Evolutionary conservation across 768 basidiomycete genomes (phyloP).

Genomic region (Collybia sp.): DNA sequence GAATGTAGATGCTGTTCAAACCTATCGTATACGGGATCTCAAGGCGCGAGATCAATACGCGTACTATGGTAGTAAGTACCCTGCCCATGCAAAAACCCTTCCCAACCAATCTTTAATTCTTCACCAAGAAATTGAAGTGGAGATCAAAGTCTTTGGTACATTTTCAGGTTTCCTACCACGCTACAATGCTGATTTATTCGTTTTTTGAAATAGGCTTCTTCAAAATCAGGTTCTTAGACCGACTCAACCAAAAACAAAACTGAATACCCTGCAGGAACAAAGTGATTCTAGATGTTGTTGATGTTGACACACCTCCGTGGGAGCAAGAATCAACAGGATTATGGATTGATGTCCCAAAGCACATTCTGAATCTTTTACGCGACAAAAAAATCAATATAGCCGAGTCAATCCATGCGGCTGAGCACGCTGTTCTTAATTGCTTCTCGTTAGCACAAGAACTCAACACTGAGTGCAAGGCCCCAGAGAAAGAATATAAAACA

Average conservation of each 20-base stretch:
- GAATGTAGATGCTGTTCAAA: slow-evolving; percentile 73
- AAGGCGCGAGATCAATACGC: slow-evolving; percentile 47
- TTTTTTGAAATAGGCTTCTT: slow-evolving; percentile 53
- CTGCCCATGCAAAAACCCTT: neutral
- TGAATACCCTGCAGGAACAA: slow-evolving; percentile 37
- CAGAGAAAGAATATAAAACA: slow-evolving; percentile 67
- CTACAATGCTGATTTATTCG: neutral
- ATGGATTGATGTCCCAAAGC: slow-evolving; percentile 73
- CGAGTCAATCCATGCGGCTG: slow-evolving; percentile 80
- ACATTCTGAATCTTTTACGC: slow-evolving; percentile 47
- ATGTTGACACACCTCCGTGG: slow-evolving; percentile 76
- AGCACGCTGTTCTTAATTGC: slow-evolving; percentile 78
- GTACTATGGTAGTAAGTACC: slow-evolving; percentile 67
- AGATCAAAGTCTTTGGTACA: slow-evolving; percentile 72
- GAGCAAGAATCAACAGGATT: slow-evolving; percentile 66
- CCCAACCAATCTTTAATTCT: neutral
- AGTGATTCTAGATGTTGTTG: slow-evolving; percentile 69
- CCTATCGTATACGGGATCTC: slow-evolving; percentile 68
- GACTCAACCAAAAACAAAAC: neutral
- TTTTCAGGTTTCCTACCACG: slow-evolving; percentile 1
- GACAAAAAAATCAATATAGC: slow-evolving; percentile 59
- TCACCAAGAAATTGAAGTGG: slow-evolving; percentile 51
- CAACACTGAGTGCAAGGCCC: slow-evolving; percentile 78
- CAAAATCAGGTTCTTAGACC: slow-evolving; percentile 56
- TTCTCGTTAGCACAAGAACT: slow-evolving; percentile 68